Percentiles rank a stretch among this genome's conserved stretches.
Evolutionary conservation across 257 asterid genomes (phyloP).

Genomic region (Gentiana dahurica): DNA sequence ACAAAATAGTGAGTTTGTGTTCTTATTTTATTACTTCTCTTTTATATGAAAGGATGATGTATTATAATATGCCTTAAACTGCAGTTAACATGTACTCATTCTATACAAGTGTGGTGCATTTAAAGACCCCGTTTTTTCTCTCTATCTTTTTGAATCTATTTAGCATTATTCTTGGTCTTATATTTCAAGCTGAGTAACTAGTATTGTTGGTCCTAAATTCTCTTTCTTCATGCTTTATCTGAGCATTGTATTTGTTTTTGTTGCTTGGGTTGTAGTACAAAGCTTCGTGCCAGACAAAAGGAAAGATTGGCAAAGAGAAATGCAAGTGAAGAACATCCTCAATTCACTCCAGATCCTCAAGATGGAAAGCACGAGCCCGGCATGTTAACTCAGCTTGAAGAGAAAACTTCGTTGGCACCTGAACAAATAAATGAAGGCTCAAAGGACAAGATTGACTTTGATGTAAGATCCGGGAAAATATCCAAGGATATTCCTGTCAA

Average conservation of each 20-base stretch:
- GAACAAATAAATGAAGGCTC: slow-evolving; percentile 24
- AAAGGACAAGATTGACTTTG: slow-evolving; percentile 25
- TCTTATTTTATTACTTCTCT: background rate
- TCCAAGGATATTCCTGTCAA: slow-evolving; percentile 35
- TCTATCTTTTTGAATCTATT: no score
- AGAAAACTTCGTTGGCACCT: slow-evolving; percentile 22
- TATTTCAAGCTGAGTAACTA: no score
- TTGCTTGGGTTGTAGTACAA: slow-evolving; percentile 31
- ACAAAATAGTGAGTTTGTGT: slow-evolving; percentile 72
- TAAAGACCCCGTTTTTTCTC: no score
- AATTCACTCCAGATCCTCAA: slow-evolving; percentile 19
- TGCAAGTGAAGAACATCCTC: slow-evolving; percentile 27
- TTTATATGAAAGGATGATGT: no score
- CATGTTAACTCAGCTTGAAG: slow-evolving; percentile 30
- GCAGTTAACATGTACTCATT: no score
- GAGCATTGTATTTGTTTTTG: background rate
- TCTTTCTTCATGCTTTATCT: background rate
- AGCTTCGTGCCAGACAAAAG: slow-evolving; percentile 86
- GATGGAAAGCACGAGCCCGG: slow-evolving; percentile 31
- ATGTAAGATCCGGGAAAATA: slow-evolving; percentile 27
- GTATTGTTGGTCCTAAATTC: background rate
- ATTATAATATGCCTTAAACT: no score
- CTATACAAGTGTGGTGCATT: no score
- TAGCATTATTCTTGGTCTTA: no score
- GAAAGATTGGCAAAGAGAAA: slow-evolving; percentile 54